Percentiles rank a stretch among this genome's conserved stretches.
These are phyloP conservation scores for Pythium myriotylum DNA, from an alignment of 352 stramenopile genomes.

Conservation along the genomic window DNA sequence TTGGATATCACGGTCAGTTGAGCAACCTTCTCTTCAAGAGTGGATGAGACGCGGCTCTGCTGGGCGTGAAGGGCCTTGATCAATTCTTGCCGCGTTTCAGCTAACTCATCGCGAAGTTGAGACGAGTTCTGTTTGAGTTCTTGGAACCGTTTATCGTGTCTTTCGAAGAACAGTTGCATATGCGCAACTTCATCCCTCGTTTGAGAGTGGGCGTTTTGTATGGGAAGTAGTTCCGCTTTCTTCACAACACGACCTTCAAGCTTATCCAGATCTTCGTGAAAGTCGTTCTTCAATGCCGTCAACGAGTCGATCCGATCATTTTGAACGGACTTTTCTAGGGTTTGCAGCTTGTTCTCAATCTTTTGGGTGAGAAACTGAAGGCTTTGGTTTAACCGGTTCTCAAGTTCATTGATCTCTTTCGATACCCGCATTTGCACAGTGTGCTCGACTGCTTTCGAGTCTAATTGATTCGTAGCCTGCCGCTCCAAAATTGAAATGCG, in stretches of 20 bases:
- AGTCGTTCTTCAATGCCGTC: constrained; percentile 51
- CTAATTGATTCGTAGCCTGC: constrained; percentile 49
- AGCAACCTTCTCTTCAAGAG: constrained; percentile 65
- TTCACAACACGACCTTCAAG: constrained; percentile 46
- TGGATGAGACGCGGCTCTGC: constrained; percentile 38
- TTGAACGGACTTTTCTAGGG: constrained; percentile 50
- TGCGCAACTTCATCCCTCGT: constrained; percentile 66
- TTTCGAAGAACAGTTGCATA: constrained; percentile 53
- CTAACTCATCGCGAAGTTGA: constrained; percentile 56
- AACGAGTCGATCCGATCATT: constrained; percentile 59
- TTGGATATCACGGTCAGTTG: constrained; percentile 43
- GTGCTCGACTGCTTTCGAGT: constrained; percentile 72
- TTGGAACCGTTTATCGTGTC: constrained; percentile 65
- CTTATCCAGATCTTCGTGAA: constrained; percentile 62
- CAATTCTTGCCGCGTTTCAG: constrained; percentile 56
- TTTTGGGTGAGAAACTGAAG: constrained; percentile 66
- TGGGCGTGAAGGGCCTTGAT: constrained; percentile 57
- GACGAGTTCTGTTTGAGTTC: constrained; percentile 51
- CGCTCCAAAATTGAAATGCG: constrained; percentile 54
- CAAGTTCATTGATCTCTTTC: constrained; percentile 74
- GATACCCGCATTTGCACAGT: constrained; percentile 63
- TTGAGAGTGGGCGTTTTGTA: constrained; percentile 66
- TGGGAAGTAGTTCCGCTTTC: constrained; percentile 48
- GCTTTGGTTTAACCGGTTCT: constrained; percentile 60
- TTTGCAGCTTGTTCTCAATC: constrained; percentile 65